These are phyloP conservation scores for Pseudogymnoascus sp. DNA, from an alignment of 2,329 filamentous ascomycete species.

Conservation along the genomic window DNA sequence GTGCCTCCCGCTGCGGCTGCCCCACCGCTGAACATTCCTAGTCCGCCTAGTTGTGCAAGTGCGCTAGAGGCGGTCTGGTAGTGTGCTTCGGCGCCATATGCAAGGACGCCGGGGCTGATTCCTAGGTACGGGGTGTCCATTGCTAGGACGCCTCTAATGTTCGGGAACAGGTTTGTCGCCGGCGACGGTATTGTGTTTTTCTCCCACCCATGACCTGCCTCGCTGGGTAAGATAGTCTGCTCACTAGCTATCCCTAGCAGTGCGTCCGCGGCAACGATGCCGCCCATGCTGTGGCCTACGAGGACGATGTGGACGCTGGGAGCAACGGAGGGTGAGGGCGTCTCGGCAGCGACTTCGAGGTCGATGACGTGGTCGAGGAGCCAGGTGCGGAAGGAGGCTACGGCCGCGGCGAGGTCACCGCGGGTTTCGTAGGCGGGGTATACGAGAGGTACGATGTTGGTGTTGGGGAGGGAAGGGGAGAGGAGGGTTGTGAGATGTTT, in stretches of 20 bases:
- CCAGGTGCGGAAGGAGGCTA: constrained; percentile 69
- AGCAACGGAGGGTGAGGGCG: constrained; percentile 75
- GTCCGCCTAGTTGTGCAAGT: constrained; percentile 54
- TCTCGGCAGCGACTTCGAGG: constrained; percentile 73
- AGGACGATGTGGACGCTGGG: constrained; percentile 76
- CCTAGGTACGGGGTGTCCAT: constrained; percentile 92
- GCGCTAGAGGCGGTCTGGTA: constrained; percentile 67
- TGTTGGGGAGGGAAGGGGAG: constrained; percentile 55
- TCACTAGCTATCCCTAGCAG: constrained; percentile 54
- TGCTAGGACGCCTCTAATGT: constrained; percentile 79
- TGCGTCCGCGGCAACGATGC: constrained; percentile 88
- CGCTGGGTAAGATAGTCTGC: not conserved
- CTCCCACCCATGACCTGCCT: not conserved
- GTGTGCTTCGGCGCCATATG: constrained; percentile 77
- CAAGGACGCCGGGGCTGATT: constrained; percentile 73
- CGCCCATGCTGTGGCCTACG: constrained; percentile 83
- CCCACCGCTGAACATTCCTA: constrained; percentile 59
- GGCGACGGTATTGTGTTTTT: constrained; percentile 13
- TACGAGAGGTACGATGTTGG: constrained; percentile 59
- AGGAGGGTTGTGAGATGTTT: constrained; percentile 59
- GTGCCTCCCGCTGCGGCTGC: constrained; percentile 25
- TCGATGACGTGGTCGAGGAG: constrained; percentile 90
- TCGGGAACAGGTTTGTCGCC: constrained; percentile 74
- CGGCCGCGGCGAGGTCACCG: constrained; percentile 64
- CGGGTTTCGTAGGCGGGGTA: constrained; percentile 79